Evolutionary conservation across 1,284 basidiomycete species (phyloP), one percentile per base, ranked within the genome.

Genomic region (Ceratorhiza oryzae-sativae): DNA sequence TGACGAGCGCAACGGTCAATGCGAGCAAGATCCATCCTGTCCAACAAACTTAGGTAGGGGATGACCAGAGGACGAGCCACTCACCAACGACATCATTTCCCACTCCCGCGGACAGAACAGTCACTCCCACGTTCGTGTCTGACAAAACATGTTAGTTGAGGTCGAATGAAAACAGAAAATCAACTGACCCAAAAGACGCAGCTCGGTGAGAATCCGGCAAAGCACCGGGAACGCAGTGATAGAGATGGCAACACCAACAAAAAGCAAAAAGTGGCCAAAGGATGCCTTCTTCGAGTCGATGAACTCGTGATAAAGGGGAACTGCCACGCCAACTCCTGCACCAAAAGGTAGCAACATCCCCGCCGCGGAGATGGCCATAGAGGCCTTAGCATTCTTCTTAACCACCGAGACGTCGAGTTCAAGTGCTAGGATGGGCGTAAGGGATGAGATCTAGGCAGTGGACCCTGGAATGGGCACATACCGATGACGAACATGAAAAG

Each of bases 191-290:
- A 84, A 78, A 39, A 92, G 85, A 75, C 85, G 83, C 49, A 70
- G 60, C 73, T 82, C 81, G 46, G 77, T 80, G 12, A 81, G 73
- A 72, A 80, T 80, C 61, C 90, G 86, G 74, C 89, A 90, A 0
- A 91, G 83, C 23, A 92, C 90, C 83, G 91, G 93, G 79, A 97
- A 97, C 0, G 95, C 95, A 0, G 95, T 98, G 80, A 98, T 98
- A 1, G 91, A 90, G 82, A 90, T 94, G 20, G 88, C 84, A 48
- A 90, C 87, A 72, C 88, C 88, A 73, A 87, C 84, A 78, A 91
- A 91, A 63, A 91, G 84, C 53, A 91, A 78, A 78, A 90, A 91
- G 76, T 89, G 85, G 39, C 88, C 87, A 76, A 87, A 88, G 84
- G 84, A 82, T 65, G 87, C 85, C 10, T 77, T 78, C 0, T 77